Conservation (phyloP, 306 rosid genomes). For the Prunus mira region DNA sequence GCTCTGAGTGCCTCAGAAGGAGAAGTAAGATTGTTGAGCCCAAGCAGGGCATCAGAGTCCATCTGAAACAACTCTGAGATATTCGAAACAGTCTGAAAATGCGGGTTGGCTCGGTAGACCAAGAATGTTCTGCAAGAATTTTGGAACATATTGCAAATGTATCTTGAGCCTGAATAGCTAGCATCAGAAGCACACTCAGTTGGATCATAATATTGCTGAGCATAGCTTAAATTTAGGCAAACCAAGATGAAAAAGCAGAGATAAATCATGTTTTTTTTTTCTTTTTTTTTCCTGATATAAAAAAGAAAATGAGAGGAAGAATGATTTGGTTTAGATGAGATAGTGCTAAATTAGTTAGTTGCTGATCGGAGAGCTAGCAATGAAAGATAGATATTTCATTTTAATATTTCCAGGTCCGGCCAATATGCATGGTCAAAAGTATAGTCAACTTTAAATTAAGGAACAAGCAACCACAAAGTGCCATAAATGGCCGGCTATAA, state of each 20-base stretch:
- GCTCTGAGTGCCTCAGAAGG: constrained; percentile 29
- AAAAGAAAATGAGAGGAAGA: neutral
- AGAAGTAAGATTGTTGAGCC: constrained; percentile 36
- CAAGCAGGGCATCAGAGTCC: constrained; percentile 24
- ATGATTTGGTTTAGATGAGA: neutral
- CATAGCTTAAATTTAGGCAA: constrained; percentile 32
- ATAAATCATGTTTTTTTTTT: constrained; percentile 27
- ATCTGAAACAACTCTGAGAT: constrained; percentile 39
- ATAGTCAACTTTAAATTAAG: constrained; percentile 16
- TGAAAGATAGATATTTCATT: neutral
- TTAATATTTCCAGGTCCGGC: constrained; percentile 11
- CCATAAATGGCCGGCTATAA: constrained; percentile 38
- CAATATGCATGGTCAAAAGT: constrained; percentile 9
- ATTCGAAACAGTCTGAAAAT: constrained; percentile 34
- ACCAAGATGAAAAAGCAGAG: constrained; percentile 36
- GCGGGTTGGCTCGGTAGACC: constrained; percentile 50
- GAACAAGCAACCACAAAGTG: constrained; percentile 1
- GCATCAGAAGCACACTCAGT: constrained; percentile 28
- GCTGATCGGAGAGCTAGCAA: neutral
- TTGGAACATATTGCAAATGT: constrained; percentile 40
- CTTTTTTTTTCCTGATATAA: neutral
- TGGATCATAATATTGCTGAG: constrained; percentile 43
- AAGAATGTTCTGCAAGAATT: constrained; percentile 54
- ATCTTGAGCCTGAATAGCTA: constrained; percentile 38
- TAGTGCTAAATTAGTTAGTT: neutral